Evolutionary conservation across 2,329 filamentous ascomycete genomes (phyloP), one percentile per base, ranked within the genome.

Genomic region (Elsinoe batatas): DNA sequence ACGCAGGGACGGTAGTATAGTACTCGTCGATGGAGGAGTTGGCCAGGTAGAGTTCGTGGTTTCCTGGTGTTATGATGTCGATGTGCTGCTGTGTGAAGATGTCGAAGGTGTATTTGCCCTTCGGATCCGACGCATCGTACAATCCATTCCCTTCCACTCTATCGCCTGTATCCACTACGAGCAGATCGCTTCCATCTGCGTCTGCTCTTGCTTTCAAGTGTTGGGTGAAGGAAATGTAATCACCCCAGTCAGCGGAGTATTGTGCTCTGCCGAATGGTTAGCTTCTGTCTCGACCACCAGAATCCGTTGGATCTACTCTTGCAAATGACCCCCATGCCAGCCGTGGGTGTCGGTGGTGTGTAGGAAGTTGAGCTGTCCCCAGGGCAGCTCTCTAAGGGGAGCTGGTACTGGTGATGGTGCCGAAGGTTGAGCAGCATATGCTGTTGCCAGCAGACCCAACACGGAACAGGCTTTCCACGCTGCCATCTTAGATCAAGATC

Each of bases 121-220:
- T 94, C 7, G 93, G 93, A 26, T 79, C 76, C 0, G 90, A 95
- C 4, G 84, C 86, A 68, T 97, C 93, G 71, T 95, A 97, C 3
- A 98, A 79, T 1, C 91, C 93, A 67, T 95, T 97, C 35, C 91
- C 90, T 70, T 97, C 93, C 63, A 96, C 81, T 5, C 91, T 81
- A 66, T 97, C 93, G 58, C 93, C 93, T 0, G 91, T 96, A 68
- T 98, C 93, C 60, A 98, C 76, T n/a, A 98, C 75, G n/a, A 98
- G 74, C 13, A 98, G 75, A 68, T 98, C 93, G 26, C 81, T 81
- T 43, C 89, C 90, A 54, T 84, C 78, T 1, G 82, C 79, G 65
- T 96, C 87, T 56, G 90, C 89, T 65, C 81, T 84, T 61, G 82
- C 79, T 56, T 82, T 85, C 77, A 98, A 82, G 67, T 91, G 89